A percentile compares a stretch with the other conserved stretches of the same genome.
These are phyloP conservation scores for Solanum medicagineum DNA, from an alignment of 257 asterid species.

Conservation along the genomic window DNA sequence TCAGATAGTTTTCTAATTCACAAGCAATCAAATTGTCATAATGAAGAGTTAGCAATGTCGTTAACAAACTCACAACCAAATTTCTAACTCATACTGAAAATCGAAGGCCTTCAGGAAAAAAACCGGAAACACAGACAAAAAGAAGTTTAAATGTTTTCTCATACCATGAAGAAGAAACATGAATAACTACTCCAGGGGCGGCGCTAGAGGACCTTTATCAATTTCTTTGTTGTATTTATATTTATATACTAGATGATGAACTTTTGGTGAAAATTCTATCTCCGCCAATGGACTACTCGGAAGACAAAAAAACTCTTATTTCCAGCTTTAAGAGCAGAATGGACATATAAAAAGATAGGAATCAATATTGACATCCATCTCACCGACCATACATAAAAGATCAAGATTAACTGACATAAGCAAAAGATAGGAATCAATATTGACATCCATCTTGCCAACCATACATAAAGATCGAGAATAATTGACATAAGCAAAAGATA, in stretches of 20 bases:
- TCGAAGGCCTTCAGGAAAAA: not conserved
- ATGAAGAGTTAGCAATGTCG: not conserved
- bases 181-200: not conserved
- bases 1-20: not conserved
- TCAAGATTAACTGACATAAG: not conserved
- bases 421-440: not conserved
- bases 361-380: not conserved
- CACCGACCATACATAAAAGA: not conserved
- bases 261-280: not conserved
- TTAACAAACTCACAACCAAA: not conserved
- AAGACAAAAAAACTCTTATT: not conserved
- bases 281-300: not conserved
- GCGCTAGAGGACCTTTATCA: not conserved
- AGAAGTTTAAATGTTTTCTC: not conserved
- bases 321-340: not conserved
- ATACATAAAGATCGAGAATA: not conserved
- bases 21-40: not conserved
- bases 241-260: not conserved
- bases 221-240: not conserved
- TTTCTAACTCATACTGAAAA: not conserved
- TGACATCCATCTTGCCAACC: not conserved
- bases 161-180: not conserved
- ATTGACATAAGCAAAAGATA: not conserved
- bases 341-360: not conserved
- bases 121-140: not conserved